Conservation (phyloP, 73 alveolate genomes). For the Effrenium voratum region DNA sequence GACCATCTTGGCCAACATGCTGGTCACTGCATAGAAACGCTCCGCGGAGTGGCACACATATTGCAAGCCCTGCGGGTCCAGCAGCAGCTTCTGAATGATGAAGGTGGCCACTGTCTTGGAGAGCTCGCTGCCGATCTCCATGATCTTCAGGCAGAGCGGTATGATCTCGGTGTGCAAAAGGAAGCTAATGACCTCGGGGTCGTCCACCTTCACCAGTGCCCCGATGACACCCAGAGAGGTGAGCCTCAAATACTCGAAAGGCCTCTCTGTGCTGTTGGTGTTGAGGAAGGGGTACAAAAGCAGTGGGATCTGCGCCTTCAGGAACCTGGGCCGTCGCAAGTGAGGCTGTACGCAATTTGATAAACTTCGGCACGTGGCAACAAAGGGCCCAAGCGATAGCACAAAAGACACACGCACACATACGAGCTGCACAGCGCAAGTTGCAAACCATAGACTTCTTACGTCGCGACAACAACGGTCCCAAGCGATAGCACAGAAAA, state of each 20-base stretch:
- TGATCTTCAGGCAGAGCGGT: slow-evolving; percentile 98
- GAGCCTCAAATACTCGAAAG: slow-evolving; percentile 99
- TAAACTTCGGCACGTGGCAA: too few species aligned
- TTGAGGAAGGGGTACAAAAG: slow-evolving; percentile 99
- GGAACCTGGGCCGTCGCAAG: slow-evolving; percentile 96
- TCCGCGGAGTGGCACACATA: slow-evolving; percentile 99
- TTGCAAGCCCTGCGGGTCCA: slow-evolving; percentile 49
- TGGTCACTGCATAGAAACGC: slow-evolving; percentile 98
- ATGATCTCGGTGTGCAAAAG: slow-evolving; percentile 98
- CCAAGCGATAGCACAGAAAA: too few species aligned
- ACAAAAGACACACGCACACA: too few species aligned
- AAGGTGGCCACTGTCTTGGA: slow-evolving; percentile 99
- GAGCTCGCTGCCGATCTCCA: slow-evolving; percentile 99
- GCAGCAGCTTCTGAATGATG: slow-evolving; percentile 93
- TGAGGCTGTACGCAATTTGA: too few species aligned
- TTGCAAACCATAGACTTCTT: too few species aligned
- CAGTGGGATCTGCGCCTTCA: slow-evolving; percentile 99
- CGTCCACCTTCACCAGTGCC: slow-evolving; percentile 99
- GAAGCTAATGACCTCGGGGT: slow-evolving; percentile 96
- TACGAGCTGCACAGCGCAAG: too few species aligned
- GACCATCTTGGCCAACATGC: slow-evolving; percentile 98
- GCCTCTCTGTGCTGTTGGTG: slow-evolving; percentile 97
- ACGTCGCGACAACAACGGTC: too few species aligned
- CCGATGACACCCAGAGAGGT: slow-evolving; percentile 99
- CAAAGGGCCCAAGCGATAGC: too few species aligned